Base-by-base conservation (phyloP, 225 moss, liverwort and hornwort genomes). In the Ulota crispa region DNA sequence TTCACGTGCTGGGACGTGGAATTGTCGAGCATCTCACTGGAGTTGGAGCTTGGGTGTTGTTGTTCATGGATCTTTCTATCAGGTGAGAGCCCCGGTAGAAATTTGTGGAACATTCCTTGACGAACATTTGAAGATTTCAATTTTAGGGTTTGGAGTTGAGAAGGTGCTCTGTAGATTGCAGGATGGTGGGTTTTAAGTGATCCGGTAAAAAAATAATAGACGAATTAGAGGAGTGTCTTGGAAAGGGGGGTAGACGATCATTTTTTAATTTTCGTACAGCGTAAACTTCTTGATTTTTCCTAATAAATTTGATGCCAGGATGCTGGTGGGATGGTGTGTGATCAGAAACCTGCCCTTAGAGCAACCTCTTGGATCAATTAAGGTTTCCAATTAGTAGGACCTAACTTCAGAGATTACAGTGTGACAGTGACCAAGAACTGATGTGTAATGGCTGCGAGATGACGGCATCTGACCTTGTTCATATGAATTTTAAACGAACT, bases 401-500 rank as follows among this genome's bases (percentile, higher is more conserved):
- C 42, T 23, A 23, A 20, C 30, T 8, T 2, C 15, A 65, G 32
- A 53, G 50, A 18, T 64, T 50, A 18, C 54, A 27, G 0, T 19
- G 15, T 65, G 37, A 12, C 37, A 67, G 32, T 13, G 19, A 37
- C 26, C 54, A 20, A 67, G 67, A 54, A 54, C 19, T 67, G 54
- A 55, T 7, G 10, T 19, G 64, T n/a, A 34, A n/a, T n/a, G 23
- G 23, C 9, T 64, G 4, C 31, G 63, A 63, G 45, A 31, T 50
- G 50, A 16, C 34, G 27, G 64, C 32, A 77, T 66, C 26, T 67
- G 90, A 85, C 72, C 74, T 96, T 72, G 92, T 92, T 41, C 93
- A 92, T 62, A 91, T 92, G 81, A 95, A 92, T 80, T 87, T 91
- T 64, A 91, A 95, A 75, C 89, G 86, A 78, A 90, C 89, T 57